These are phyloP conservation scores for Drechslerella coelobrocha DNA, from an alignment of 2,329 filamentous ascomycete species.

Conservation along the genomic window DNA sequence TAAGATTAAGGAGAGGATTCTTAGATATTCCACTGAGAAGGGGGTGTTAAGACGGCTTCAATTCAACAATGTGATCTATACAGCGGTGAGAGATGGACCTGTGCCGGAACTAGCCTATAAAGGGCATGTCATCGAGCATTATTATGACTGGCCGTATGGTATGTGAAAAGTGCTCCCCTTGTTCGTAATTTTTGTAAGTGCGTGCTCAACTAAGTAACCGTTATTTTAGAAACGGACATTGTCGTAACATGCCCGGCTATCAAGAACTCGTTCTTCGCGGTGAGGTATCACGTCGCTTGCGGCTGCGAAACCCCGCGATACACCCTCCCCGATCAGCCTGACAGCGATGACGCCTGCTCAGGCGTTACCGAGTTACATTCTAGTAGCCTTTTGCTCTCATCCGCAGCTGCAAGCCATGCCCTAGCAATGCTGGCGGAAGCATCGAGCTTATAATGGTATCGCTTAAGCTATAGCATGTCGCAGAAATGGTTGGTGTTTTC, in stretches of 20 bases:
- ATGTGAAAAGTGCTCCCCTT: not conserved
- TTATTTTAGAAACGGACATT: slow-evolving; percentile 5
- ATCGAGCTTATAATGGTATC: too few relatives aligned
- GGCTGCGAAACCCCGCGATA: slow-evolving; percentile 3
- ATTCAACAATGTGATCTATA: slow-evolving; percentile 3
- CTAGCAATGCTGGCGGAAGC: too few relatives aligned
- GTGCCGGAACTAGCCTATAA: not conserved
- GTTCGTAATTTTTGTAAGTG: not conserved
- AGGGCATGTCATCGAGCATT: not conserved
- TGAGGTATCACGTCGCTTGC: not conserved
- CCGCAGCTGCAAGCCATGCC: too few relatives aligned
- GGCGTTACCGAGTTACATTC: not conserved
- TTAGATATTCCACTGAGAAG: not conserved
- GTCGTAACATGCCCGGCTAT: not conserved
- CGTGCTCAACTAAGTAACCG: not conserved
- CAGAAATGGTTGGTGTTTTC: too few relatives aligned
- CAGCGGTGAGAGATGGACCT: slow-evolving; percentile 7
- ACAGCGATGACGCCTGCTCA: not conserved
- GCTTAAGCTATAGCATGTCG: too few relatives aligned
- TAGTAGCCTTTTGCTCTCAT: too few relatives aligned
- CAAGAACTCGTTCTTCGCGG: not conserved
- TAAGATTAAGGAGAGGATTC: not conserved
- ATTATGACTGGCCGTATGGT: slow-evolving; percentile 33
- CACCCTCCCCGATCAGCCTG: not conserved
- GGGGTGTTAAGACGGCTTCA: not conserved